Evolutionary conservation across 177 flowering plant species (phyloP).

Genomic region (Vitis hybrid): DNA sequence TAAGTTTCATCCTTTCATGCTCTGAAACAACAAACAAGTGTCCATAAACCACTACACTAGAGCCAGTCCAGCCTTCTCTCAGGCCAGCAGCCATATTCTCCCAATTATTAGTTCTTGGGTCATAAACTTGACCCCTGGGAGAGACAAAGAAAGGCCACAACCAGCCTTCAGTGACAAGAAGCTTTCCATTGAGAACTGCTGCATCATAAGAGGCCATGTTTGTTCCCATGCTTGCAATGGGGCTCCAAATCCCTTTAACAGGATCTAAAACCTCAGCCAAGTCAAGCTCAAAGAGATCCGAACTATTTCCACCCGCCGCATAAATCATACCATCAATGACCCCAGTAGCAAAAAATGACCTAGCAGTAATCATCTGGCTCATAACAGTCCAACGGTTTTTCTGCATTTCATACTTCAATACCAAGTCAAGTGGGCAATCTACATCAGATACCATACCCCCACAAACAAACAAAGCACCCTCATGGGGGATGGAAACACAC

Average conservation of each 20-base stretch:
- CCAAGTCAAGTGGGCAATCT: slow-evolving; percentile 54
- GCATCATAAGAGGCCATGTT: slow-evolving; percentile 56
- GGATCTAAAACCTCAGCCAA: slow-evolving; percentile 55
- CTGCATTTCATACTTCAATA: slow-evolving; percentile 49
- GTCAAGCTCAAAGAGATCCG: slow-evolving; percentile 48
- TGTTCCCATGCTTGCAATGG: slow-evolving; percentile 45
- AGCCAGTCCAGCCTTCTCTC: slow-evolving; percentile 70
- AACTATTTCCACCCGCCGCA: slow-evolving; percentile 59
- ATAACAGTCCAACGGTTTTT: slow-evolving; percentile 59
- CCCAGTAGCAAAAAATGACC: slow-evolving; percentile 55
- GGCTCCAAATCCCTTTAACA: slow-evolving; percentile 36
- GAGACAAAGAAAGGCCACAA: slow-evolving; percentile 58
- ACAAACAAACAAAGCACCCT: slow-evolving; percentile 49
- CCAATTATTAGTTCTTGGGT: slow-evolving; percentile 50
- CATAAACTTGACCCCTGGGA: slow-evolving; percentile 59
- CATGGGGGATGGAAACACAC: slow-evolving; percentile 41
- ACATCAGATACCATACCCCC: slow-evolving; percentile 56
- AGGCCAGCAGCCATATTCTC: slow-evolving; percentile 53
- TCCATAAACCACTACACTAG: slow-evolving; percentile 49
- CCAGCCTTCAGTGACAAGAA: slow-evolving; percentile 65
- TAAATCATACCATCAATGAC: slow-evolving; percentile 60
- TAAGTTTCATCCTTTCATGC: slow-evolving; percentile 55
- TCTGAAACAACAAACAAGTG: slow-evolving; percentile 60
- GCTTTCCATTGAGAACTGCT: slow-evolving; percentile 56
- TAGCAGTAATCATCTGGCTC: slow-evolving; percentile 50